Evolutionary conservation across 139 green algal species (phyloP).

Genomic region (Coelastrella sp.): DNA sequence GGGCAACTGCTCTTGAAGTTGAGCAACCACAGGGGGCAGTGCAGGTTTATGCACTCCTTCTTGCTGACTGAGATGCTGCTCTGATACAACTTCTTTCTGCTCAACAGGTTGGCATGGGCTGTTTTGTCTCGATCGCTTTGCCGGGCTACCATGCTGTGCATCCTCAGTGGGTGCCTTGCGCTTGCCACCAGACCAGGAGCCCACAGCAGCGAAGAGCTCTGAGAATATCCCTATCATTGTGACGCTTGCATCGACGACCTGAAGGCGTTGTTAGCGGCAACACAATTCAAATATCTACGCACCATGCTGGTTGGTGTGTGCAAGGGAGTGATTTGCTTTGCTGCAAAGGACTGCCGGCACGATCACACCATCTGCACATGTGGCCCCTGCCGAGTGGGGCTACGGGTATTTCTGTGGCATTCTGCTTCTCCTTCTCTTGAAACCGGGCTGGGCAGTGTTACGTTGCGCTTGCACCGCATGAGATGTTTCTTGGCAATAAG

Average conservation of each 20-base stretch:
- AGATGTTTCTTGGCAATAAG: neutral
- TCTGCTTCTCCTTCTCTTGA: neutral
- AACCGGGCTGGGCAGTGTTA: neutral
- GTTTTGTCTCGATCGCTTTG: neutral
- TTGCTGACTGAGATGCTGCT: neutral
- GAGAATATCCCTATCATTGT: too few species aligned
- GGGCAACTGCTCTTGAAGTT: conserved; percentile 29
- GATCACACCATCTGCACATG: too few species aligned
- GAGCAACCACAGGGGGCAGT: neutral
- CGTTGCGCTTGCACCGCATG: neutral
- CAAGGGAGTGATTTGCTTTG: too few species aligned
- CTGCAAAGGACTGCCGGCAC: too few species aligned
- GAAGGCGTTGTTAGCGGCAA: too few species aligned
- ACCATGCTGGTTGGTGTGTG: too few species aligned
- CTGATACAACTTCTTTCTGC: neutral
- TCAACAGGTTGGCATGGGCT: neutral
- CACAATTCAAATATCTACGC: too few species aligned
- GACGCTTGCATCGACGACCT: too few species aligned
- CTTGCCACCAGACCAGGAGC: too few species aligned
- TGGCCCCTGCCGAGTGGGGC: too few species aligned
- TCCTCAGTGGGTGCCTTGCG: too few species aligned
- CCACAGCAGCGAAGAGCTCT: too few species aligned
- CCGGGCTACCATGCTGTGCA: neutral
- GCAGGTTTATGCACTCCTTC: neutral
- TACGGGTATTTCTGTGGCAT: neutral